These are phyloP conservation scores for Aspergillus mulundensis DNA, from an alignment of 495 filamentous ascomycete species.

Conservation along the genomic window DNA sequence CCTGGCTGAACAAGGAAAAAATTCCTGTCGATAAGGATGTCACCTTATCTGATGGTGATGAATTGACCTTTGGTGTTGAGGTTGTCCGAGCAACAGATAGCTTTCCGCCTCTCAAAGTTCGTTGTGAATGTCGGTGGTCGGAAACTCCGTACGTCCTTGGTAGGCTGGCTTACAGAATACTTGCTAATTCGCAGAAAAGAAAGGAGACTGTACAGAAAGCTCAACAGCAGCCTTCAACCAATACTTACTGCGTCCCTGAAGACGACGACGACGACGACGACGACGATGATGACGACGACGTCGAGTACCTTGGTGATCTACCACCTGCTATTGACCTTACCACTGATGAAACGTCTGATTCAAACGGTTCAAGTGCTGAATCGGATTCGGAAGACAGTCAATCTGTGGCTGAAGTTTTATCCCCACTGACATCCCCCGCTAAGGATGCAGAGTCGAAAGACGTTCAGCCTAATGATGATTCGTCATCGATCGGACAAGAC, in stretches of 20 bases:
- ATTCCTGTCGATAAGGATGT: constrained; percentile 33
- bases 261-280: constrained; percentile 36
- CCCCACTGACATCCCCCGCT: constrained; percentile 19
- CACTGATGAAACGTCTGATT: constrained; percentile 2
- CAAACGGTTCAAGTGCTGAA: constrained; percentile 14
- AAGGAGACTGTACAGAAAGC: constrained; percentile 3
- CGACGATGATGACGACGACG: constrained; percentile 37
- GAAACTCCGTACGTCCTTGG: constrained; percentile 13
- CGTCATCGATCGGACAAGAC: background rate
- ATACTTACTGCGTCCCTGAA: constrained; percentile 46
- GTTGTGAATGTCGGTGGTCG: constrained; percentile 32
- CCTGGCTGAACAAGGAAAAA: constrained; percentile 44
- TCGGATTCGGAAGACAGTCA: constrained; percentile 19
- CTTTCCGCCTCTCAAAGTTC: constrained; percentile 37
- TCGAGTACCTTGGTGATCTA: constrained; percentile 10
- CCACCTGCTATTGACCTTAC: background rate
- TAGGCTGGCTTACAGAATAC: background rate
- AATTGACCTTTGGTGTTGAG: constrained; percentile 52
- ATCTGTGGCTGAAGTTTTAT: constrained; percentile 18
- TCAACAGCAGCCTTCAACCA: constrained; percentile 20
- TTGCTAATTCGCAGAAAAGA: constrained; percentile 14
- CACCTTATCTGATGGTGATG: constrained; percentile 39
- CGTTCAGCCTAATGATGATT: background rate
- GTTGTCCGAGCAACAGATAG: constrained; percentile 49
- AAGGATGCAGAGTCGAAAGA: constrained; percentile 9